Conservation (phyloP, 805 yeast species). For the Ogataea trehalophila region DNA sequence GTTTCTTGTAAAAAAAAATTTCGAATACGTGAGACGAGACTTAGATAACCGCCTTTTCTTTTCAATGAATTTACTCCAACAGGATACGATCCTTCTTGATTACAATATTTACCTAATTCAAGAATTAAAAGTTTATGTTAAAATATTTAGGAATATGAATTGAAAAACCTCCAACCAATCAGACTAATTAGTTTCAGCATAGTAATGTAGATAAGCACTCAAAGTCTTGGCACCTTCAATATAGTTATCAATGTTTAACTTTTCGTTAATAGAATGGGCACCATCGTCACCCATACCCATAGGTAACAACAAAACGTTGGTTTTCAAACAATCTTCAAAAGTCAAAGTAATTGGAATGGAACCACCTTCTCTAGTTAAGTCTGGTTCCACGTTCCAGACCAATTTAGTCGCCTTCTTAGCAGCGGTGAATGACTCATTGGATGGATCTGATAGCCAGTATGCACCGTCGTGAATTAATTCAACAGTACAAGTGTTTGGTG, state of each 20-base stretch:
- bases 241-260: conserved; percentile 82
- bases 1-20: no score
- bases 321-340: conserved; percentile 81
- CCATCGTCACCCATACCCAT: conserved; percentile 99
- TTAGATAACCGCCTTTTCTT: no score
- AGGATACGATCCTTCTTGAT: no score
- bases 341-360: conserved; percentile 96
- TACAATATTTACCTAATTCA: no score
- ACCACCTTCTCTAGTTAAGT: conserved; percentile 98
- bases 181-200: conserved; percentile 32
- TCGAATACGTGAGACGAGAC: no score
- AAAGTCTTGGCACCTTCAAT: conserved; percentile 91
- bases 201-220: conserved; percentile 90
- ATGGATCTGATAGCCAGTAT: conserved; percentile 95
- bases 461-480: conserved; percentile 91
- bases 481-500: conserved; percentile 70
- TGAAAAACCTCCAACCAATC: neutral
- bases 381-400: conserved; percentile 95
- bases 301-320: conserved; percentile 85
- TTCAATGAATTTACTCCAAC: no score
- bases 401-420: conserved; percentile 91
- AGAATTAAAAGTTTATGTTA: neutral
- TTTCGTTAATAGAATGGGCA: conserved; percentile 97
- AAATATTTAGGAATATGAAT: neutral
- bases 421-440: conserved; percentile 87